Evolutionary conservation across 352 stramenopile genomes (phyloP).

Genomic region (Globisporangium heterothallicum): DNA sequence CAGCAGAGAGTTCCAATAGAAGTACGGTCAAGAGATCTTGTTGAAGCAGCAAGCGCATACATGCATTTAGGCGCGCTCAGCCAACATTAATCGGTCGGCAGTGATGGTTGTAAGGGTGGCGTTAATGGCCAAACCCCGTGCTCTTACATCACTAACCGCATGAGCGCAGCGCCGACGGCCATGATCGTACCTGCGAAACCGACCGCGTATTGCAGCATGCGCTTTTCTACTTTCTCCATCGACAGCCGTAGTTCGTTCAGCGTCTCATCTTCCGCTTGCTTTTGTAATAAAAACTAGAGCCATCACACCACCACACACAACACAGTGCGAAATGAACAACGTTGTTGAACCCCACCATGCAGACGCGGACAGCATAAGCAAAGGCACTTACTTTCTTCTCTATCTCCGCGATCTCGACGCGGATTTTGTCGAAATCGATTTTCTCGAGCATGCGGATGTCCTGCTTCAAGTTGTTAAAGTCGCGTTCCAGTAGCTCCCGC

Average conservation of each 20-base stretch:
- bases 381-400: constrained; percentile 55
- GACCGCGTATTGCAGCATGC: constrained; percentile 84
- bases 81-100: neutral
- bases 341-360: no score
- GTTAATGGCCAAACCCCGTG: neutral
- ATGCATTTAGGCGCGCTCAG: neutral
- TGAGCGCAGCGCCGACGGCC: constrained; percentile 71
- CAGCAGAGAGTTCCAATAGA: constrained; percentile 31
- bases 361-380: no score
- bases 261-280: constrained; percentile 84
- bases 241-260: constrained; percentile 81
- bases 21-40: neutral
- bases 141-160: constrained; percentile 64
- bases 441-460: constrained; percentile 89
- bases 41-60: no score
- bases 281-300: constrained; percentile 73
- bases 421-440: constrained; percentile 88
- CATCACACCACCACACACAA: neutral
- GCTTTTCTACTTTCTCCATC: constrained; percentile 88
- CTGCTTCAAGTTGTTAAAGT: constrained; percentile 89
- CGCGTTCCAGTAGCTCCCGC: constrained; percentile 79
- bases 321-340: neutral
- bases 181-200: constrained; percentile 87
- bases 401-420: constrained; percentile 81
- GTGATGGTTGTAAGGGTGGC: neutral